Base-by-base conservation (phyloP, 352 stramenopile species). In the Phytopythium sindhum region DNA sequence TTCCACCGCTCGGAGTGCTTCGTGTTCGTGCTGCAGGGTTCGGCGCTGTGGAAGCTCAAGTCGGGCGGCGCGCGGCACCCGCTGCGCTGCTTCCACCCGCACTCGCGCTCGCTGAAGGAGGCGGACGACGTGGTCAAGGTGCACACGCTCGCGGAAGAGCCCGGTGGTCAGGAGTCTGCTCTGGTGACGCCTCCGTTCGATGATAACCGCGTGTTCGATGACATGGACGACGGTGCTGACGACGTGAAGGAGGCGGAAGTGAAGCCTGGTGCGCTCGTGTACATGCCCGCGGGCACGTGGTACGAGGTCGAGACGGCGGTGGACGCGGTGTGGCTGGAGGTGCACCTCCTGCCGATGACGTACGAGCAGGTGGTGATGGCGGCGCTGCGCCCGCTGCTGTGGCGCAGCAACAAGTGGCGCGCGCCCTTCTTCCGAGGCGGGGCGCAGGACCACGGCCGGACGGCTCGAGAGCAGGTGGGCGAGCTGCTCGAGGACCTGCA, bases 271-370 rank as follows among this genome's bases (percentile, higher is more conserved):
- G 74, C 69, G 0, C 70, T 91, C 0, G 31, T 77, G 0, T 90
- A 90, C 61, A n/a, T 89, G 6, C 77, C 83, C 23, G 65, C 60
- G 0, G 80, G 80, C 17, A 77, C 69, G 5, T 91, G 83, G 83
- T 83, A 79, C 44, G 52, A 70, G 28, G 57, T 58, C 0, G 65
- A 81, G 39, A 66, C 60, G 1, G 28, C 70, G 7, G 68, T 72
- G 0, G 29, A 59, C 5, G 61, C 65, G 14, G 41, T 79, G 51
- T 88, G 74, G 71, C 64, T 90, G 0, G 77, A 89, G 26, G 64
- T 88, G 19, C 68, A 79, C 19, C 21, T 90, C 19, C 62, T 62
- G 7, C 61, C 57, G 3, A 54, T 70, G 21, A 73, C 44, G 2
- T 74, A 73, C 10, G 56, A 60, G 7, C 63, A 78, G 0, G 48